Base-by-base conservation (phyloP, 2,329 filamentous ascomycete genomes). In the Aspergillus melleus region DNA sequence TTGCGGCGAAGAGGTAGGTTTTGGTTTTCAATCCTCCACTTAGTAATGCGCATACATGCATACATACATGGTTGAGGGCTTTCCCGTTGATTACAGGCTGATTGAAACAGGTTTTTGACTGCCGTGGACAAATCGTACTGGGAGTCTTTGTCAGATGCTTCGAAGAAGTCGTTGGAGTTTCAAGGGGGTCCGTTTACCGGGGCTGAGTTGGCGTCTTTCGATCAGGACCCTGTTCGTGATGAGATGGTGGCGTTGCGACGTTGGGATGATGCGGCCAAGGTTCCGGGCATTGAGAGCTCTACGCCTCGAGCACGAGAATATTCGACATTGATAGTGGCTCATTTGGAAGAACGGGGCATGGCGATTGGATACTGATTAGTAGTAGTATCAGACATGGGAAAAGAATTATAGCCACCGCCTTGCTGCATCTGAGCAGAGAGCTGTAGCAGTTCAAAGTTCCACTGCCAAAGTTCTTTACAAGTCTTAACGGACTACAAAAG, bases 181-280 rank as follows among this genome's bases (percentile, higher is more conserved):
- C 76, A 78, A 55, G 76, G 76, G 10, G 76, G 73, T 3, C 72
- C 73, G 0, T 76, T 77, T 32, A 59, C 66, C 22, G 72, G 68
- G 1, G 61, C 63, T 1, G 68, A 76, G 54, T 61, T 77, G 1
- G 55, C 61, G 16, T 55, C 44, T 6, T 76, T 77, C 20, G 64
- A 71, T 12, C 49, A 62, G 20, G 69, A 77, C 65, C 74, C 71
- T 0, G 64, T 75, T 24, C 66, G 69, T 4, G 68, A 76, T 50
- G 66, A 72, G 6, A 77, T 77, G 70, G 70, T 77, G 9, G 66
- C 67, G 1, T 61, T 77, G 16, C 68, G 76, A 19, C 63, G 69
- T 49, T 78, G 74, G 73, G 76, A 77, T 60, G 76, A 77, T 65
- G 62, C 61, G 9, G 75, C 75, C 0, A 78, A 77, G 59, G 61